Conservation (phyloP, 768 basidiomycete genomes). For the Xerocomus brunneocitrinus region DNA sequence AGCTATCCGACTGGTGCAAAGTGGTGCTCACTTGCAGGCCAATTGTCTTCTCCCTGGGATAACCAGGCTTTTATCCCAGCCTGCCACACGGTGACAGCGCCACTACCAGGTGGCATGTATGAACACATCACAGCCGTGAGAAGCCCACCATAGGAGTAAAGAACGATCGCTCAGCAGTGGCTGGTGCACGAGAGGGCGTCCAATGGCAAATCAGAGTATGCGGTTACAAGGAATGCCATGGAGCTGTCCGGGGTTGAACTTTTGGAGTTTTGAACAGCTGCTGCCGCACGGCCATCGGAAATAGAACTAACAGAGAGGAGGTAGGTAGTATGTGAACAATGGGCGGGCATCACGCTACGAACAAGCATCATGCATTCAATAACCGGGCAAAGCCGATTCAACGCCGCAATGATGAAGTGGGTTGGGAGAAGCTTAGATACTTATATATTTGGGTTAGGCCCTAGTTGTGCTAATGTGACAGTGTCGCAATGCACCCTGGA, state of each 20-base stretch:
- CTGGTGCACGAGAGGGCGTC: conserved; percentile 7
- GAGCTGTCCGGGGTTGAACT: neutral
- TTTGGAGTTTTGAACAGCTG: conserved; percentile 3
- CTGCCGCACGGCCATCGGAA: neutral
- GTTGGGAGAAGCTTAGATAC: neutral
- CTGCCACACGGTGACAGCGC: conserved; percentile 26
- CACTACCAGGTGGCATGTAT: conserved; percentile 25
- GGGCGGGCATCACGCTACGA: neutral
- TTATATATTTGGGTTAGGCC: neutral
- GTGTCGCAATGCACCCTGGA: neutral
- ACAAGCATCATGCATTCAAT: conserved; percentile 11
- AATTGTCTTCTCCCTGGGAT: neutral
- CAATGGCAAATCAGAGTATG: conserved; percentile 8
- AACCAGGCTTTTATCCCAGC: conserved; percentile 16
- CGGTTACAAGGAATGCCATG: neutral
- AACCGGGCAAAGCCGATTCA: conserved; percentile 13
- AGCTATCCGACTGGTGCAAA: conserved; percentile 4
- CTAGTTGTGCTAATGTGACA: neutral
- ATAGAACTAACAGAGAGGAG: neutral
- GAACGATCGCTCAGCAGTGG: conserved; percentile 1
- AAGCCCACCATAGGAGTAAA: conserved; percentile 16
- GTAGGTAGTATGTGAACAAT: neutral
- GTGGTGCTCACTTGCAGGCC: conserved; percentile 10
- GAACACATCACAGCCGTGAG: conserved; percentile 22
- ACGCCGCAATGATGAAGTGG: conserved; percentile 6